Evolutionary conservation across 352 stramenopile genomes (phyloP).

Genomic region (Thalassiosira gravida): DNA sequence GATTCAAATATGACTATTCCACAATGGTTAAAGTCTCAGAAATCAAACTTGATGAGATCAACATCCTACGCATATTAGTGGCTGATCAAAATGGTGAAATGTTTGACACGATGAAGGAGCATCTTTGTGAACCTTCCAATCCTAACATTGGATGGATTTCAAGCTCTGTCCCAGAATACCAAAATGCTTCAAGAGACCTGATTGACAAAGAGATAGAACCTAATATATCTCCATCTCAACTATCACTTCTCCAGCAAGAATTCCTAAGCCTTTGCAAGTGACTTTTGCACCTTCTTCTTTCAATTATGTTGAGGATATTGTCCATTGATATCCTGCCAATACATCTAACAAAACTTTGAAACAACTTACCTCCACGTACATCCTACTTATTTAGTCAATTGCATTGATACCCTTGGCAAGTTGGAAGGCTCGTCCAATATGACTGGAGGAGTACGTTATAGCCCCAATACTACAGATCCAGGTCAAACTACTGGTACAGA

Average conservation of each 20-base stretch:
- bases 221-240: constrained; percentile 2
- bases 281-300: neutral
- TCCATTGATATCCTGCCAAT: constrained; percentile 10
- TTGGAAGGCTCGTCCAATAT: neutral
- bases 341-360: neutral
- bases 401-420: too few species aligned
- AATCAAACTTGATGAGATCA: neutral
- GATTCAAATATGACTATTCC: neutral
- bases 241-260: neutral
- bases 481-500: neutral
- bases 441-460: neutral
- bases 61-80: neutral
- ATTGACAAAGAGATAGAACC: neutral
- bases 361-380: neutral
- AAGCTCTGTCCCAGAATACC: neutral
- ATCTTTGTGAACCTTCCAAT: neutral
- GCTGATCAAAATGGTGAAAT: neutral
- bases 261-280: neutral
- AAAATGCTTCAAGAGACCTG: neutral
- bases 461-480: neutral
- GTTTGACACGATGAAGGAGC: neutral
- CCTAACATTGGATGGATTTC: constrained; percentile 31
- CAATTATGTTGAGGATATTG: too few species aligned
- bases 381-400: constrained; percentile 17
- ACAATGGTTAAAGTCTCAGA: neutral